These are phyloP conservation scores for Aspergillus sp. DNA, from an alignment of 2,329 filamentous ascomycete genomes.

Conservation along the genomic window DNA sequence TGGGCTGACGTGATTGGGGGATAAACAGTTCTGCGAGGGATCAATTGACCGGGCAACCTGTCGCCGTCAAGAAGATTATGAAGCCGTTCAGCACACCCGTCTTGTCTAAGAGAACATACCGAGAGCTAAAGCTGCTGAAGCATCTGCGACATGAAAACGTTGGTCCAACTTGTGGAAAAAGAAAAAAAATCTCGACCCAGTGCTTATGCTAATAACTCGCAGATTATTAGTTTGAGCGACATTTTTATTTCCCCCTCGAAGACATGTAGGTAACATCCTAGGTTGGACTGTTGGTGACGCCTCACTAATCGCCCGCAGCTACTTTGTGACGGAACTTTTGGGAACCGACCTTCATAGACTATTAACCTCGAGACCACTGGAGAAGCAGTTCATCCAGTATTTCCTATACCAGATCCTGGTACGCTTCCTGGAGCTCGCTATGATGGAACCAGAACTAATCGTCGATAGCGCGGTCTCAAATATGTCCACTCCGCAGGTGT, in stretches of 20 bases:
- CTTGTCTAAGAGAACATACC: constrained; percentile 93
- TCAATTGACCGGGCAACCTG: constrained; percentile 92
- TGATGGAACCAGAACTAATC: constrained; percentile 11
- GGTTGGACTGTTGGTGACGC: not conserved
- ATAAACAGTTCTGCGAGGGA: constrained; percentile 83
- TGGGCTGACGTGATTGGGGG: constrained; percentile 8
- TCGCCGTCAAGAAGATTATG: constrained; percentile 99
- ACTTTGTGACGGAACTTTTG: constrained; percentile 96
- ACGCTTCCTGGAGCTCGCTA: constrained; percentile 32
- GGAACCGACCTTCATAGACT: constrained; percentile 95
- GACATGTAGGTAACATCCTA: constrained; percentile 66
- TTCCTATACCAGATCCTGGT: constrained; percentile 99
- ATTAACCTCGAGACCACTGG: constrained; percentile 87
- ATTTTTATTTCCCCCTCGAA: constrained; percentile 98
- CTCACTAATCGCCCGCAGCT: constrained; percentile 51
- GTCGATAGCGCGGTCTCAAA: constrained; percentile 80
- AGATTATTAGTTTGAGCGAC: constrained; percentile 97
- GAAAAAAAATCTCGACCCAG: not conserved
- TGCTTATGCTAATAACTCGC: constrained; percentile 15
- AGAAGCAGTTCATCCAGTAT: constrained; percentile 99
- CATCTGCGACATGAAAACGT: constrained; percentile 97
- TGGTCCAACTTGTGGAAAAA: too few relatives aligned
- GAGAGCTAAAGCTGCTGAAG: constrained; percentile 95
- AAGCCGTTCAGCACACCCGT: constrained; percentile 99
- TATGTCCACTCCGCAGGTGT: constrained; percentile 98